Conservation (phyloP, 306 rosid species). For the Sesbania bispinosa region DNA sequence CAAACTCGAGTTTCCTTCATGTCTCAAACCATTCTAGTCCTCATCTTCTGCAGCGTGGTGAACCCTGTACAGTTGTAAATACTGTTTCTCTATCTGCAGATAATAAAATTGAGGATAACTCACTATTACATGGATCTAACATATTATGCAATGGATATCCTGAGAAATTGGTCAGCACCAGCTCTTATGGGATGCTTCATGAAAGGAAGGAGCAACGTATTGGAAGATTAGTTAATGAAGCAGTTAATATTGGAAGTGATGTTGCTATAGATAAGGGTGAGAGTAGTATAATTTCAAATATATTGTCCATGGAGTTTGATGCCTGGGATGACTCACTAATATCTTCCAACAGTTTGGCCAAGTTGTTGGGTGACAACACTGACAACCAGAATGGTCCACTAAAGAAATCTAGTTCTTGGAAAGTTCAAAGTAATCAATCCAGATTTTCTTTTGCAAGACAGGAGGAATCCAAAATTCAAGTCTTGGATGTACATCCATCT, state of each 20-base stretch:
- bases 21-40: slow-evolving; percentile 37
- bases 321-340: slow-evolving; percentile 64
- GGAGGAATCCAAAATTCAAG: slow-evolving; percentile 57
- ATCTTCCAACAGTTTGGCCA: slow-evolving; percentile 64
- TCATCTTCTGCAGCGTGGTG: slow-evolving; percentile 35
- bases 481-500: slow-evolving; percentile 50
- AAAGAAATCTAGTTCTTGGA: slow-evolving; percentile 61
- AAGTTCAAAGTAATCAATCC: slow-evolving; percentile 70
- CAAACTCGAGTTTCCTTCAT: slow-evolving; percentile 37
- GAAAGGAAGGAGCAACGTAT: slow-evolving; percentile 41
- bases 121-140: slow-evolving; percentile 38
- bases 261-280: slow-evolving; percentile 68
- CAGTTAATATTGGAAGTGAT: slow-evolving; percentile 37
- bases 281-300: slow-evolving; percentile 87
- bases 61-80: slow-evolving; percentile 34
- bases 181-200: slow-evolving; percentile 46
- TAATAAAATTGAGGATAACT: slow-evolving; percentile 37
- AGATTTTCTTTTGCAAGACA: slow-evolving; percentile 91
- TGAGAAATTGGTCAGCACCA: slow-evolving; percentile 39
- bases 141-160: slow-evolving; percentile 47
- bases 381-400: slow-evolving; percentile 45
- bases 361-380: slow-evolving; percentile 53
- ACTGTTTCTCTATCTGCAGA: slow-evolving; percentile 39
- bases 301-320: slow-evolving; percentile 73
- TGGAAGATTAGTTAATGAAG: slow-evolving; percentile 46